Evolutionary conservation across 768 basidiomycete genomes (phyloP).

Genomic region (Mycena crocata): DNA sequence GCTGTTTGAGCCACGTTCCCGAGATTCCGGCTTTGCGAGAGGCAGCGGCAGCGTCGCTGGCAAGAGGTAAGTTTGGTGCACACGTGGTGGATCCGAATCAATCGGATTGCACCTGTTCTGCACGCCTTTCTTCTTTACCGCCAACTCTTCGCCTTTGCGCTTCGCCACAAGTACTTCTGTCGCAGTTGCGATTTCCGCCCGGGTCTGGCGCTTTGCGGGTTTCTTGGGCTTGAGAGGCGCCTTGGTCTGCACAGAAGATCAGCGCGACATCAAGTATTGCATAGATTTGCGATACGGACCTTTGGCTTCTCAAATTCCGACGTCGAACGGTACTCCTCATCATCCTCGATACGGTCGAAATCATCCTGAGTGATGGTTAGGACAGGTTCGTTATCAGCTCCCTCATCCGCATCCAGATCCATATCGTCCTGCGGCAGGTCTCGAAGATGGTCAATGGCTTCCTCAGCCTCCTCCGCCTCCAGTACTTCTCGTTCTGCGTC

Average conservation of each 20-base stretch:
- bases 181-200: background rate
- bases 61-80: background rate
- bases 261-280: background rate
- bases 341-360: conserved; percentile 5
- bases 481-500: background rate
- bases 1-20: background rate
- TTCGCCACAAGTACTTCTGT: background rate
- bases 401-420: background rate
- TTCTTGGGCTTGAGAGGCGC: background rate
- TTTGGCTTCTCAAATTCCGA: background rate
- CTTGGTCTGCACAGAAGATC: background rate
- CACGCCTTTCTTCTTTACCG: background rate
- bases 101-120: background rate
- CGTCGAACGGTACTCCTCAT: background rate
- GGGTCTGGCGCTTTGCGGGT: background rate
- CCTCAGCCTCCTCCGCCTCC: background rate
- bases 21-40: background rate
- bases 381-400: background rate
- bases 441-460: background rate
- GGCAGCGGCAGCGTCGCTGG: background rate
- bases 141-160: background rate
- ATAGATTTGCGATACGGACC: background rate
- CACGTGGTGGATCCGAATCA: background rate
- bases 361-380: background rate
- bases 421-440: background rate